These are phyloP conservation scores for Nitzschia sp. DNA, from an alignment of 108 stramenopile species.

Conservation along the genomic window DNA sequence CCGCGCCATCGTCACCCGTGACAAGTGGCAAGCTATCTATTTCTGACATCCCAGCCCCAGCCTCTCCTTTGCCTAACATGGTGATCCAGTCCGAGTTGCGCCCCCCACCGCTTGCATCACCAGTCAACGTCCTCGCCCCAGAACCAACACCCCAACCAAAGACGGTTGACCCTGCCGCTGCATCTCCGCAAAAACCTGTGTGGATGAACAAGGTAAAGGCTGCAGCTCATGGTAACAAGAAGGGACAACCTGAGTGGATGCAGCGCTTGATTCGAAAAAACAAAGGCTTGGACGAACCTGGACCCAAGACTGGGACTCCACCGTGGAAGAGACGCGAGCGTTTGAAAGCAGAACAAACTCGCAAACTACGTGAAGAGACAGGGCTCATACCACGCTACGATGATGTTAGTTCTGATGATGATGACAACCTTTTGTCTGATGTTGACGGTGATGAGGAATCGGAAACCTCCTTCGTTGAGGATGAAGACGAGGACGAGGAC, in stretches of 20 bases:
- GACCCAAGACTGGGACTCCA: constrained; percentile 2
- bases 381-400: constrained; percentile 14
- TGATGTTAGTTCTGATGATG: not conserved
- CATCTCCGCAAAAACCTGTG: constrained; percentile 1
- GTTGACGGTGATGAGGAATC: not conserved
- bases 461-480: not conserved
- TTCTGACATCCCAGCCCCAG: constrained; percentile 7
- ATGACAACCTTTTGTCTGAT: not conserved
- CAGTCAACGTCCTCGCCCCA: not conserved
- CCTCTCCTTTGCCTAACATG: constrained; percentile 3
- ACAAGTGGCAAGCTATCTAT: constrained; percentile 4
- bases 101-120: constrained; percentile 3
- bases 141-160: not conserved
- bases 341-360: constrained; percentile 15
- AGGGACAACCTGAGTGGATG: constrained; percentile 21
- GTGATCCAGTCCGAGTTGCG: not conserved
- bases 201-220: constrained; percentile 26
- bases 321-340: constrained; percentile 15
- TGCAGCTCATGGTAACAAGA: constrained; percentile 2
- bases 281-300: constrained; percentile 10
- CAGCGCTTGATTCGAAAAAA: not conserved
- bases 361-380: constrained; percentile 11
- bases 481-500: not conserved
- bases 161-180: constrained; percentile 7
- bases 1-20: constrained; percentile 13